Base-by-base conservation (phyloP, 768 basidiomycete genomes). In the Leucogyrophana mollusca region DNA sequence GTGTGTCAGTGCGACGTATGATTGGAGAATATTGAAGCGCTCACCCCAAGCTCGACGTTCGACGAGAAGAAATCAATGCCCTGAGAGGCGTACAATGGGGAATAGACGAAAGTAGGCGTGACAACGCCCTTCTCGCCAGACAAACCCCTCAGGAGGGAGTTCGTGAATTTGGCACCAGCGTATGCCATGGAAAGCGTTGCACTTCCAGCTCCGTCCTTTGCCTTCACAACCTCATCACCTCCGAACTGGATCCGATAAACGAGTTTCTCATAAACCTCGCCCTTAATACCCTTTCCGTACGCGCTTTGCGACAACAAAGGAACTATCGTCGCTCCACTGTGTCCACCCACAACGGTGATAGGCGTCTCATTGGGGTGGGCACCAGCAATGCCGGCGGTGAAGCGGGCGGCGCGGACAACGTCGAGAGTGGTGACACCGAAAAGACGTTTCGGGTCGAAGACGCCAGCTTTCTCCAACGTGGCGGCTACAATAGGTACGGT, bases 341-440 rank as follows among this genome's bases (percentile, higher is more conserved):
- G 95, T 38, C 95, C 95, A 63, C 95, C 95, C 47, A 97, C 73
- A 57, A 97, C 94, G 49, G 93, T 85, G 50, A 97, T 79, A 34
- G 73, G 66, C 36, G 86, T 80, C 50, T 90, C 77, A 24, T 68
- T 54, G 42, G 92, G 91, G 50, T 81, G 67, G 52, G 79, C 71
- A 34, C 82, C 80, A 47, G 82, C 67, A 60, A 95, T 68, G 44
- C 79, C 78, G 17, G 82, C 78, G 46, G 93, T 79, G 83, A 98
- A 98, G 49, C 90, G 91, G 36, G 90, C 83, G 27, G 95, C 83
- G 57, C 95, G 92, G 69, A 98, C 94, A 58, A 99, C 93, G 61
- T 99, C 95, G 62, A 99, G 90, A 61, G 94, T 93, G 63, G 95
- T 97, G 52, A 99, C 87, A 79, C 95, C 96, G 67, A 96, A 98